Base-by-base conservation (phyloP, 495 filamentous ascomycete genomes). In the Penicillium soppii region DNA sequence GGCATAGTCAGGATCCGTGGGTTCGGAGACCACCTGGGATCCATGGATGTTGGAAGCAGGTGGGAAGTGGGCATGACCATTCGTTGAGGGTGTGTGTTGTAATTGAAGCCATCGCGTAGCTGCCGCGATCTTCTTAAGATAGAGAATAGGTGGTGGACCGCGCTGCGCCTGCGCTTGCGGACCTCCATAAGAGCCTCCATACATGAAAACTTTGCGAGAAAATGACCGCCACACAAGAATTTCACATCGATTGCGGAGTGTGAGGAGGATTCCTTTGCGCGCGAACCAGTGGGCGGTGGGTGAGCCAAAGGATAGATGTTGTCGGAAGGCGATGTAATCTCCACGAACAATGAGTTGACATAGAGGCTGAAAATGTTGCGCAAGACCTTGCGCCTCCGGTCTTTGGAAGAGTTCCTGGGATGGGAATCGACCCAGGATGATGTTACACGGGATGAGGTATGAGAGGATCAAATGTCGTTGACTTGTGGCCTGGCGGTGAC, bases 391-490 rank as follows among this genome's bases (percentile, higher is more conserved):
- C 5, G 89, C 83, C 72, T 96, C 94, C 0, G 87, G 86, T 1
- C 86, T 80, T 38, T 76, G 68, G 20, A 92, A 75, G 7, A 97
- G 74, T 17, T 66, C 47, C 10, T 65, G 53, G 1, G 86, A 85
- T 0, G 94, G 92, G 57, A 96, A 94, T 29, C 89, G 87, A 8
- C 91, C 94, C 40, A 95, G 78, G 29, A 95, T 81, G 5, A 96
- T 81, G 59, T 92, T 96, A 51, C 85, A 79, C 0, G 91, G 78
- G 43, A 96, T 86, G 37, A 95, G 82, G 60, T 92, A 95, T 30
- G 86, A 86, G 45, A 97, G 83, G 52, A 96, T 94, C 25, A 85
- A 73, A 1, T 83, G 82, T 47, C 90, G 82, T 63, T 96, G 92
- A 20, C 79, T 80, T 12, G 82, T 62, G 59, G 85, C 89, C 35